Base-by-base conservation (phyloP, 345 rosid species). In the Gossypium bickii region DNA sequence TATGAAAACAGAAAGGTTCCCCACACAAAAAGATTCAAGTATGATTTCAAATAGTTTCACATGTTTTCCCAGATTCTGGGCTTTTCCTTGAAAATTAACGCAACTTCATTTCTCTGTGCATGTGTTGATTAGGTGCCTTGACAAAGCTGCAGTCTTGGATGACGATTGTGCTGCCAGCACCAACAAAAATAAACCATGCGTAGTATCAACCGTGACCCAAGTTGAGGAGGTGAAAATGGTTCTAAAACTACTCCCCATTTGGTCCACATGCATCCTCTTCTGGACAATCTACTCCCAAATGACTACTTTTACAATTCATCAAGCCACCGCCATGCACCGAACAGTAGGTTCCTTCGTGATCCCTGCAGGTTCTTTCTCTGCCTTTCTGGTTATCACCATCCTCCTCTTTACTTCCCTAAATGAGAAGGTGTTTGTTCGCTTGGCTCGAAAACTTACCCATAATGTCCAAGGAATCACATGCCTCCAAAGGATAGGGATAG, bases 211-310 rank as follows among this genome's bases (percentile, higher is more conserved):
- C 0, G 90, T 94, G 55, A 89, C 84, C 4, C 92, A 94, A 74
- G 94, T 94, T 3, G 97, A 92, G 79, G 97, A 94, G 63, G 93
- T 94, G 74, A 94, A 94, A 78, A 86, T 92, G 80, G 91, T 94
- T 0, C 12, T 89, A 45, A 90, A 89, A 71, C 77, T 94, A 66
- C 77, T 90, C n/a, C 97, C 97, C 2, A 88, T 92, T 58, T 94
- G 97, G 98, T 86, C 94, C 20, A 92, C 98, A 1, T 86, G 93
- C 77, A 92, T 92, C 78, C 88, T 94, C 43, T 94, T 92, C 76
- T 94, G 97, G 98, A 92, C 98, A 48, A 82, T 92, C 61, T 94
- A 94, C 78, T 92, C 98, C 12, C 98, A 94, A 67, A 94, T 94
- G 97, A 92, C 88, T 3, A 94, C 98, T 18, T 94, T 94, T 83